A percentile compares a stretch with the other conserved stretches of the same genome.
Evolutionary conservation across 2,329 filamentous ascomycete genomes (phyloP).

Genomic region (Gaeumannomyces tritici): DNA sequence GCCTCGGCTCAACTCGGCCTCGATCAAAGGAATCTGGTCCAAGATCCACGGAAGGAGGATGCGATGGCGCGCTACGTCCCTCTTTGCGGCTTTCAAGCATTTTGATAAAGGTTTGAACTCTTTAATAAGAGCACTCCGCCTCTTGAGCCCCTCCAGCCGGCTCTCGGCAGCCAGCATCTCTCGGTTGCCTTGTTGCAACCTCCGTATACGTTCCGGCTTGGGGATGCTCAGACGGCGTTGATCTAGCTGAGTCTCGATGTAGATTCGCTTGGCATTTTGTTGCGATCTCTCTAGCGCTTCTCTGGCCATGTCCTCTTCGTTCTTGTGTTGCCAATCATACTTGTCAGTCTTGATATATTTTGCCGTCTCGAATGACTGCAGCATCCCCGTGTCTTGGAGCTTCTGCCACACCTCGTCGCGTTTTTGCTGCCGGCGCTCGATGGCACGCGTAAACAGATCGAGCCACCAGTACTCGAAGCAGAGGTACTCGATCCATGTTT

Average conservation of each 20-base stretch:
- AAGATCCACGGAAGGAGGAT: neutral
- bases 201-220: neutral
- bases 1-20: neutral
- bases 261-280: neutral
- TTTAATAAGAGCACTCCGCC: neutral
- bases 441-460: neutral
- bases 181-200: neutral
- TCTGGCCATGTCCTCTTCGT: neutral
- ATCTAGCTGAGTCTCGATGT: neutral
- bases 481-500: neutral
- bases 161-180: neutral
- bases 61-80: neutral
- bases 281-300: neutral
- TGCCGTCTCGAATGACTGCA: neutral
- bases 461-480: constrained; percentile 2
- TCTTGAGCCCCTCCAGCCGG: neutral
- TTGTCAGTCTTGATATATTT: neutral
- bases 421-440: neutral
- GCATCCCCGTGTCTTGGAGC: neutral
- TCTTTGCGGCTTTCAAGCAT: neutral
- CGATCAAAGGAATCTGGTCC: neutral
- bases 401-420: neutral
- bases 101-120: neutral
- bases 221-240: neutral
- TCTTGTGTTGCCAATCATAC: neutral